phyloP scores from a whole-genome alignment of 2,329 filamentous ascomycete genomes.

The Sclerotinia spermophila region DNA sequence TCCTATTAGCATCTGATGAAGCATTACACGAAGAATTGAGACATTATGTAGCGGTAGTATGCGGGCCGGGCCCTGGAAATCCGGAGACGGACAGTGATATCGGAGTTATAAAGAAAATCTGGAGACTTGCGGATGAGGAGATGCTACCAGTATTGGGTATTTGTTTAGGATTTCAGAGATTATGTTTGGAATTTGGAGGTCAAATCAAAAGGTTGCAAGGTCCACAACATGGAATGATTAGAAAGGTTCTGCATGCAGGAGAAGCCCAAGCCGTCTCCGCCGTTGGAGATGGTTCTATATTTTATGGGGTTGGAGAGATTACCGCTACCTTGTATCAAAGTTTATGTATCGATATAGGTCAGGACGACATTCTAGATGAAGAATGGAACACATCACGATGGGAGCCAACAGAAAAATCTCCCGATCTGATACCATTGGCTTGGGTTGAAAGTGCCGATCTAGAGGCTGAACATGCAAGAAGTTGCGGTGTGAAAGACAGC shows the following conservation, averaged over 20 bases:
- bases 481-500: slow-evolving; percentile 32
- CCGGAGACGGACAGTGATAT: slow-evolving; percentile 71
- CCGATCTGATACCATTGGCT: slow-evolving; percentile 37
- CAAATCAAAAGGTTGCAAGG: slow-evolving; percentile 51
- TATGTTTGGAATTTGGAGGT: slow-evolving; percentile 58
- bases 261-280: slow-evolving; percentile 13
- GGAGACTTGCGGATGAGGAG: slow-evolving; percentile 57
- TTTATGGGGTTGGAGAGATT: slow-evolving; percentile 33
- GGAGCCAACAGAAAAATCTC: slow-evolving; percentile 24
- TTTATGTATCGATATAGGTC: slow-evolving; percentile 37
- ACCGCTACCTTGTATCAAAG: slow-evolving; percentile 43
- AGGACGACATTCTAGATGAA: slow-evolving; percentile 25
- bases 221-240: slow-evolving; percentile 60
- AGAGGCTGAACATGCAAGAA: slow-evolving; percentile 26
- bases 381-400: slow-evolving; percentile 32
- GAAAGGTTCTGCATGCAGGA: slow-evolving; percentile 49
- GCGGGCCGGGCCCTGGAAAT: slow-evolving; percentile 85
- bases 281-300: slow-evolving; percentile 26
- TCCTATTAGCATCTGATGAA: slow-evolving; percentile 42
- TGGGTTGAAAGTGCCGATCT: slow-evolving; percentile 34
- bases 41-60: slow-evolving; percentile 78
- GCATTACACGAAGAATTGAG: slow-evolving; percentile 50
- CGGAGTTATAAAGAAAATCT: slow-evolving; percentile 75
- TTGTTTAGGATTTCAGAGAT: slow-evolving; percentile 67
- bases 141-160: slow-evolving; percentile 75